These are phyloP conservation scores for Ophiostoma sp. DNA, from an alignment of 2,329 filamentous ascomycete genomes.

Conservation along the genomic window DNA sequence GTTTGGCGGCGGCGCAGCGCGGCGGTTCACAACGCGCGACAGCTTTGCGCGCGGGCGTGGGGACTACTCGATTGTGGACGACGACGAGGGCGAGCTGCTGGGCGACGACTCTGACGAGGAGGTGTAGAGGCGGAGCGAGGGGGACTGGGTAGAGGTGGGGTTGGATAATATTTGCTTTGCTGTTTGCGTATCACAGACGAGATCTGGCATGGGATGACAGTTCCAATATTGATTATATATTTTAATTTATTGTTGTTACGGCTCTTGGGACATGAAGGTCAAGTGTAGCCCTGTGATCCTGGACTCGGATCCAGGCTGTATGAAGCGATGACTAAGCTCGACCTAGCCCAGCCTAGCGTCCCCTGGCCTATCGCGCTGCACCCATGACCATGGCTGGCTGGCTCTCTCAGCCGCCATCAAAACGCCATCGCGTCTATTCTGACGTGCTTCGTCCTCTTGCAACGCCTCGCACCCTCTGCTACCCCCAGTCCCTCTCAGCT, in stretches of 20 bases:
- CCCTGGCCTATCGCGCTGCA: too few relatives aligned
- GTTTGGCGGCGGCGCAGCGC: slow-evolving; percentile 43
- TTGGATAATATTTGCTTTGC: slow-evolving; percentile 5
- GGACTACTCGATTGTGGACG: slow-evolving; percentile 84
- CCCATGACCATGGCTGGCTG: too few relatives aligned
- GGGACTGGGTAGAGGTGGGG: neutral
- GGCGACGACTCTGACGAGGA: slow-evolving; percentile 94
- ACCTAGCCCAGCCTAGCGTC: too few relatives aligned
- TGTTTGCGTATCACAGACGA: neutral
- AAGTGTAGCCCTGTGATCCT: too few relatives aligned
- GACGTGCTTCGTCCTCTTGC: neutral
- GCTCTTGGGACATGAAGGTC: too few relatives aligned
- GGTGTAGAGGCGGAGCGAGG: slow-evolving; percentile 40
- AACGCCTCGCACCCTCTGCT: neutral
- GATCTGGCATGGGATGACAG: too few relatives aligned
- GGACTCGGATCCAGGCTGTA: too few relatives aligned
- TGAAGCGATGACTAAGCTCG: too few relatives aligned
- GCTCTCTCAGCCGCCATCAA: neutral
- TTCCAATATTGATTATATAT: too few relatives aligned
- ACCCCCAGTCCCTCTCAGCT: neutral
- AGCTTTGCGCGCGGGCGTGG: slow-evolving; percentile 81
- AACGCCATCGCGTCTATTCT: slow-evolving; percentile 6
- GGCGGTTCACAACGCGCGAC: slow-evolving; percentile 79
- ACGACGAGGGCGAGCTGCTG: slow-evolving; percentile 89
- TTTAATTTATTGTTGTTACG: too few relatives aligned